Evolutionary conservation across 805 yeast species (phyloP), one percentile per base, ranked within the genome.

Genomic region (Schizosaccharomyces lindneri): DNA sequence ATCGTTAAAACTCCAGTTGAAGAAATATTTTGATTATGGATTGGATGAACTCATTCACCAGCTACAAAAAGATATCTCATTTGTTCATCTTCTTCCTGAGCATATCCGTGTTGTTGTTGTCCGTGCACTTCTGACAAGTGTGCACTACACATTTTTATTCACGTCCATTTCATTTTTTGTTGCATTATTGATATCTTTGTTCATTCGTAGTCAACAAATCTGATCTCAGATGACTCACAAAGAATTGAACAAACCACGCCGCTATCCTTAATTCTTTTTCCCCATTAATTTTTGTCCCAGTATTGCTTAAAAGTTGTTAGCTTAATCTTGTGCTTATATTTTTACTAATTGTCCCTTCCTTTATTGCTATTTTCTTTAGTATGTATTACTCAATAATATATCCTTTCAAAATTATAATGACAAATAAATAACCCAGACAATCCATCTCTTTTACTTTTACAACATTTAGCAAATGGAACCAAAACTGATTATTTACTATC

Each of bases 1-100:
- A 31, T 67, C 72, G 15, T 70, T 80, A 61, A 64, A 65, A 1
- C 11, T 24, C 9, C 21, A 24, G n/a, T 29, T 51, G 13, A 51
- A 3, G n/a, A 51, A 51, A 4, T 24, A 21, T 7, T 24, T 51
- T 19, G 39, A 29, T 11, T 29, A 17, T 51, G 36, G 36, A 5
- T 7, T 29, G 31, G 57, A 21, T 15, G 57, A 51, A 51, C 32
- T 51, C 19, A 11, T 51, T 51, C 36, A 27, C 27, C 57, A 51
- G 5, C 4, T 51, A n/a, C 31, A 29, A 17, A 29, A 51, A 51
- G 57, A 51, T 29, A 51, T 51, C 15, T 24, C 57, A 4, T 51
- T 5, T 51, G 36, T 51, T 51, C 57, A 51, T 51, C 1, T 15
- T 51, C n/a, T 51, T 24, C 36, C 57, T 51, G 57, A 51, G 36